Percentiles rank a stretch among this genome's conserved stretches.
Evolutionary conservation across 148 eudicot species (phyloP).

Genomic region (Limonium bicolor): DNA sequence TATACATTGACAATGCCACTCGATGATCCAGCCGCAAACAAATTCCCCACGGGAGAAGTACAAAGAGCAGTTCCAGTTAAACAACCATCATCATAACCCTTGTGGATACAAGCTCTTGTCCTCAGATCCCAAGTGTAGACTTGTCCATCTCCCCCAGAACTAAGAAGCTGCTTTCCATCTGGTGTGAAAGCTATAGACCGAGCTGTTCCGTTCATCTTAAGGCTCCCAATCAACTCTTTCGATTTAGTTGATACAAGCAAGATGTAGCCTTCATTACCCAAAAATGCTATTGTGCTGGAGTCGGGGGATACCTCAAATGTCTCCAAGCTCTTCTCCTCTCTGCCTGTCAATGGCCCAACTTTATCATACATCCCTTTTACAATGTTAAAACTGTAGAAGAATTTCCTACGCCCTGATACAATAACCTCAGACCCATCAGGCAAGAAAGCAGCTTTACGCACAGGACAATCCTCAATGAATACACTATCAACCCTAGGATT

Average conservation of each 20-base stretch:
- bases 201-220: slow-evolving; percentile 87
- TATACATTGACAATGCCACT: slow-evolving; percentile 81
- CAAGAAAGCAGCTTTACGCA: slow-evolving; percentile 56
- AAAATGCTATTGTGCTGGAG: slow-evolving; percentile 76
- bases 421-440: slow-evolving; percentile 91
- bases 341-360: slow-evolving; percentile 65
- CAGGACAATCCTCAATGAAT: slow-evolving; percentile 75
- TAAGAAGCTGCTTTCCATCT: slow-evolving; percentile 57
- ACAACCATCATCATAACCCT: slow-evolving; percentile 79
- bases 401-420: slow-evolving; percentile 72
- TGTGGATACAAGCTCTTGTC: slow-evolving; percentile 68
- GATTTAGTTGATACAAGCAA: slow-evolving; percentile 72
- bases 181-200: slow-evolving; percentile 61
- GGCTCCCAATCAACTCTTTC: slow-evolving; percentile 72
- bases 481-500: slow-evolving; percentile 63
- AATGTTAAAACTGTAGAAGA: slow-evolving; percentile 67
- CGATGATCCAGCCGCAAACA: slow-evolving; percentile 77
- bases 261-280: slow-evolving; percentile 88
- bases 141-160: slow-evolving; percentile 90
- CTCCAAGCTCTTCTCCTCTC: slow-evolving; percentile 92
- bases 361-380: slow-evolving; percentile 60
- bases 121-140: slow-evolving; percentile 85
- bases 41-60: slow-evolving; percentile 48
- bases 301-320: slow-evolving; percentile 81
- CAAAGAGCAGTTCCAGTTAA: slow-evolving; percentile 59